phyloP scores from a whole-genome alignment of 1,284 basidiomycete genomes.

The Ustilago loliicola region DNA sequence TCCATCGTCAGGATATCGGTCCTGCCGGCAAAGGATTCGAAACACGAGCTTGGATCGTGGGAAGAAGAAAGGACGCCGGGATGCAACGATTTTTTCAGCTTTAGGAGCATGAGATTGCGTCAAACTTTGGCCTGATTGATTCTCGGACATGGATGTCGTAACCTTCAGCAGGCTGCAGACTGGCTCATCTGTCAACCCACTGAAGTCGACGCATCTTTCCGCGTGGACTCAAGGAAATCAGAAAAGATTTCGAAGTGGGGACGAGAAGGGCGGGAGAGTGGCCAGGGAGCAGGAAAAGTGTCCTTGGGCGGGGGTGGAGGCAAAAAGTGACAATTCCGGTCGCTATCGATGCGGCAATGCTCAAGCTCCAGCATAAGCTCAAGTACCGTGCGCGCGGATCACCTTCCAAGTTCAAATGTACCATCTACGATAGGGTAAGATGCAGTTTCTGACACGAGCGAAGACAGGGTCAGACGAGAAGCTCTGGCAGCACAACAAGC shows the following conservation, averaged over 20 bases:
- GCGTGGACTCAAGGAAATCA: background rate
- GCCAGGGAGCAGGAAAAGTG: background rate
- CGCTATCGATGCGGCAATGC: constrained; percentile 25
- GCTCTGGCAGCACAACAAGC: background rate
- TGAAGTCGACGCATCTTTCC: constrained; percentile 2
- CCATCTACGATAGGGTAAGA: constrained; percentile 5
- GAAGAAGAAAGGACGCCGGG: background rate
- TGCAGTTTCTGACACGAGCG: background rate
- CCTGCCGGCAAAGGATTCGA: background rate
- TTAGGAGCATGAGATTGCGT: background rate
- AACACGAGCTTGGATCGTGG: background rate
- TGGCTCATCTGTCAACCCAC: background rate
- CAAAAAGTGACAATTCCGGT: background rate
- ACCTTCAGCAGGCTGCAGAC: background rate
- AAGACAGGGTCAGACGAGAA: background rate
- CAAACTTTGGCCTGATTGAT: background rate
- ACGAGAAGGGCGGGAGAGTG: background rate
- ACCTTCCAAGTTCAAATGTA: background rate
- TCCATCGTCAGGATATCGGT: too few species aligned
- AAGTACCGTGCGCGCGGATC: constrained; percentile 10
- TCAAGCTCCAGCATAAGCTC: background rate
- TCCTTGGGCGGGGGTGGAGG: constrained; percentile 12
- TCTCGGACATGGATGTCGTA: background rate
- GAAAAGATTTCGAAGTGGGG: background rate
- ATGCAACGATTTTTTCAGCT: background rate